Conservation (phyloP, 768 basidiomycete species). For the Boletus eberwhitei region DNA sequence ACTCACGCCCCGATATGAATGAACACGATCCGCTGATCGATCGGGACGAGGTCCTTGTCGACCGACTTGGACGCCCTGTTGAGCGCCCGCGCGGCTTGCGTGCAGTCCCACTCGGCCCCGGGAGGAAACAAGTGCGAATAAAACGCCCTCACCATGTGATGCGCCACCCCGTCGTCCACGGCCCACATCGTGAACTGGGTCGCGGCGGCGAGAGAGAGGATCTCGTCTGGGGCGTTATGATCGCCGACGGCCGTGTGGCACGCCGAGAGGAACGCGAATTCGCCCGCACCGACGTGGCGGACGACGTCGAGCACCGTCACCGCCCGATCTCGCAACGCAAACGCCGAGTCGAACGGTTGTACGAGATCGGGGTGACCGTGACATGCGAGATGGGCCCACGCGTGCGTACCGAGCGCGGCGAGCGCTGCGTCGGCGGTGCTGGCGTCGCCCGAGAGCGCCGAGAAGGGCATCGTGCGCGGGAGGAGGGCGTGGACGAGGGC, state of each 20-base stretch:
- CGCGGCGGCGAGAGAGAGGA: slow-evolving; percentile 34
- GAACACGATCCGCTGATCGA: slow-evolving; percentile 29
- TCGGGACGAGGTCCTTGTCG: slow-evolving; percentile 14
- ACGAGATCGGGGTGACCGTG: slow-evolving; percentile 23
- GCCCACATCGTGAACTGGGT: slow-evolving; percentile 38
- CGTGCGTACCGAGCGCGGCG: slow-evolving; percentile 13
- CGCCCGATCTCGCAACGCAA: slow-evolving; percentile 22
- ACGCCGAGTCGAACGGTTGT: slow-evolving; percentile 27
- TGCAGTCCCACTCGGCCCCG: slow-evolving; percentile 2
- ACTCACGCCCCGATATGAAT: slow-evolving; percentile 22
- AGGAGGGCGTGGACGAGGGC: slow-evolving; percentile 19
- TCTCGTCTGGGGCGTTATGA: slow-evolving; percentile 28
- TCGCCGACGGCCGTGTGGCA: slow-evolving; percentile 31
- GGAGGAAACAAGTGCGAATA: slow-evolving; percentile 16
- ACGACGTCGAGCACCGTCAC: slow-evolving; percentile 26
- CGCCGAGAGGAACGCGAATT: slow-evolving; percentile 35
- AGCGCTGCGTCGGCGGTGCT: slow-evolving; percentile 16
- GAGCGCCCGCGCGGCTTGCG: slow-evolving; percentile 17
- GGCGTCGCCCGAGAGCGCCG: slow-evolving; percentile 8
- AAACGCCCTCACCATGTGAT: slow-evolving; percentile 21
- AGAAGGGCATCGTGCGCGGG: slow-evolving; percentile 11
- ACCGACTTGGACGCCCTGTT: slow-evolving; percentile 22
- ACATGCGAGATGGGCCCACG: slow-evolving; percentile 33
- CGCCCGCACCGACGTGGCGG: background rate
- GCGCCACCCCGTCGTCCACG: slow-evolving; percentile 25